These are phyloP conservation scores for Beauveria bassiana DNA, from an alignment of 2,329 filamentous ascomycete genomes.

Conservation along the genomic window DNA sequence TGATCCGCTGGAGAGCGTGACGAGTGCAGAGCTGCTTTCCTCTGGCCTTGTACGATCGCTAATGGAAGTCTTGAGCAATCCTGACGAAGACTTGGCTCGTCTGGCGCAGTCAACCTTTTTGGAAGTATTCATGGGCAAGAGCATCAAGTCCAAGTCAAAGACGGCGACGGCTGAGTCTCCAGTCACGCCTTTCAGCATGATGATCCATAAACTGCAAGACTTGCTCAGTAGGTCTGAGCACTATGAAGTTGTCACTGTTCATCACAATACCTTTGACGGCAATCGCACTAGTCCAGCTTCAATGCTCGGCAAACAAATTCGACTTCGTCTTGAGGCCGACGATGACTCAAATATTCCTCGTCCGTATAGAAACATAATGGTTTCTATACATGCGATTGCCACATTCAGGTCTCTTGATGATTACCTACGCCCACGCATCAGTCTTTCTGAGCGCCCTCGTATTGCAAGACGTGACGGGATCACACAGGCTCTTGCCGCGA, in stretches of 20 bases:
- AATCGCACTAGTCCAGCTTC: constrained; percentile 86
- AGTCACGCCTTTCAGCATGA: constrained; percentile 77
- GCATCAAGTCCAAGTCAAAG: constrained; percentile 56
- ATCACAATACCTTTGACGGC: constrained; percentile 84
- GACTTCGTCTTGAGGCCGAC: constrained; percentile 80
- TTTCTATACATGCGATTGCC: constrained; percentile 95
- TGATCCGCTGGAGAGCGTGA: constrained; percentile 85
- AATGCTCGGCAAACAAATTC: constrained; percentile 93
- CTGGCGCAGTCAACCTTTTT: constrained; percentile 78
- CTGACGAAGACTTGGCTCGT: constrained; percentile 51
- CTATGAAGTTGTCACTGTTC: constrained; percentile 94
- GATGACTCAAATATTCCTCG: constrained; percentile 85
- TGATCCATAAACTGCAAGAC: constrained; percentile 93
- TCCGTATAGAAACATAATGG: constrained; percentile 89
- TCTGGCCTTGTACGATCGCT: constrained; percentile 83
- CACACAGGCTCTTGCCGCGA: constrained; percentile 63
- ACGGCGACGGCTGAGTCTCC: constrained; percentile 60
- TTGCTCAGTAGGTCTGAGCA: constrained; percentile 93
- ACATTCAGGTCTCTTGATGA: constrained; percentile 97
- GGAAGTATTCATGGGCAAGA: constrained; percentile 81
- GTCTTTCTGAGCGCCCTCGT: constrained; percentile 61
- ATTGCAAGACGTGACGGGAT: constrained; percentile 57
- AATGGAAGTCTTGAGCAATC: constrained; percentile 71
- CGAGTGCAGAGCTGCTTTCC: constrained; percentile 86
- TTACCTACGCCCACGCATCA: constrained; percentile 86